Base-by-base conservation (phyloP, 108 stramenopile species). In the Poteriospumella lacustris region DNA sequence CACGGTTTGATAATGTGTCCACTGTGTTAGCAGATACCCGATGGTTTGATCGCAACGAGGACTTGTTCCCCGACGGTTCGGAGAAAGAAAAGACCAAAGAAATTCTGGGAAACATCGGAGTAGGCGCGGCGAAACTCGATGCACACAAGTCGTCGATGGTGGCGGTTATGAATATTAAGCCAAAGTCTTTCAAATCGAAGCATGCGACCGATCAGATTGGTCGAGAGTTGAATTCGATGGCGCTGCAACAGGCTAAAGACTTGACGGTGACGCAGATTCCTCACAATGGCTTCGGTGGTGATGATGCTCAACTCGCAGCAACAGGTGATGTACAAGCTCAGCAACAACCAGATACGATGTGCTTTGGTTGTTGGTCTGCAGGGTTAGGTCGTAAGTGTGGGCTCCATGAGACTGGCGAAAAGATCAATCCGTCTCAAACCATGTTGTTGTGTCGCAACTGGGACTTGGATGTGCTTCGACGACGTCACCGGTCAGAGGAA, bases 291-390 rank as follows among this genome's bases (percentile, higher is more conserved):
- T 88, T 87, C 75, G 58, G 76, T 28, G 31, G 3, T 12, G 12
- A 3, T 5, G 31, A 64, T 64, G 28, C 43, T 1, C 78, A 78
- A 41, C n/a, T n/a, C n/a, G n/a, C n/a, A n/a, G n/a, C n/a, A n/a
- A n/a, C n/a, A n/a, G 12, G 3, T 5, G 31, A 64, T 64, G 28
- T 47, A 1, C 78, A 78, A 41, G 44, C 59, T 36, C 41, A 44
- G 68, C 58, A 80, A 38, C n/a, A 68, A 9, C 38, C 38, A 5
- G 24, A 24, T 12, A 73, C 5, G 43, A 73, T 89, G 12, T 91
- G 90, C 82, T 91, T 91, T 77, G 87, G 83, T 64, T 91, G 90
- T 85, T 91, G 90, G 90, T 83, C 84, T 39, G 81, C 87, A n/a
- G 90, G 90, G 2, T 31, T 64, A 5, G 36, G 36, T 73, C 36